phyloP scores from a whole-genome alignment of 768 basidiomycete genomes.

The Coprinopsis marcescibilis region DNA sequence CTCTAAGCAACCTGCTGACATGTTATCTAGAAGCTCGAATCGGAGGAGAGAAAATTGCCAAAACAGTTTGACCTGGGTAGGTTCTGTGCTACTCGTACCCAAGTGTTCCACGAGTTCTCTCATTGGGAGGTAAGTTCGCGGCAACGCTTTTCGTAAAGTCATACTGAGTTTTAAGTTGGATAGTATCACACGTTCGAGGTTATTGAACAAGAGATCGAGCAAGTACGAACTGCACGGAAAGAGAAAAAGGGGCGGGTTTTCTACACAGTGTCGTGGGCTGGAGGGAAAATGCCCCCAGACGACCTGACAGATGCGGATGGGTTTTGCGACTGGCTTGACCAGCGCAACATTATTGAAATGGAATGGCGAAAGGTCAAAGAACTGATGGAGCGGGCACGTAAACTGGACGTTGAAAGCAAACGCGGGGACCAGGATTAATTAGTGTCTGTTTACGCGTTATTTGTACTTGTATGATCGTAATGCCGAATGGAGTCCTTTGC shows the following conservation, averaged over 20 bases:
- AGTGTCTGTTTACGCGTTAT: slow-evolving; percentile 11
- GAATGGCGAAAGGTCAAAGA: slow-evolving; percentile 68
- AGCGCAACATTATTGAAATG: slow-evolving; percentile 56
- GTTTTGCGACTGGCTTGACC: slow-evolving; percentile 79
- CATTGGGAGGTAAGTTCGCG: slow-evolving; percentile 70
- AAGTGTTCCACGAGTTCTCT: slow-evolving; percentile 62
- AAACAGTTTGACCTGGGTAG: slow-evolving; percentile 63
- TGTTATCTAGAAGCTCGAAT: slow-evolving; percentile 1
- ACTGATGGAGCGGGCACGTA: slow-evolving; percentile 70
- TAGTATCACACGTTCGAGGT: slow-evolving; percentile 62
- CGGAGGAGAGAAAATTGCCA: slow-evolving; percentile 19
- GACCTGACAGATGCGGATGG: slow-evolving; percentile 69
- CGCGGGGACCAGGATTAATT: slow-evolving; percentile 32
- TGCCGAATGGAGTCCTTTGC: neutral
- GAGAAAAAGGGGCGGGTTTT: slow-evolving; percentile 35
- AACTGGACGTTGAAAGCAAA: slow-evolving; percentile 48
- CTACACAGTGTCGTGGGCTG: slow-evolving; percentile 52
- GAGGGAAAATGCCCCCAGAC: slow-evolving; percentile 53
- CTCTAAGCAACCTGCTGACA: neutral
- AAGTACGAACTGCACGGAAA: slow-evolving; percentile 31
- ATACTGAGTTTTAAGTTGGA: slow-evolving; percentile 6
- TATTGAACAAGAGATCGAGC: slow-evolving; percentile 53
- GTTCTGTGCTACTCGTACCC: slow-evolving; percentile 68
- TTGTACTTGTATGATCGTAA: slow-evolving; percentile 7
- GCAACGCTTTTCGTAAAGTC: neutral